Evolutionary conservation across 345 rosid genomes (phyloP).

Genomic region (Eucalyptus pauciflora): DNA sequence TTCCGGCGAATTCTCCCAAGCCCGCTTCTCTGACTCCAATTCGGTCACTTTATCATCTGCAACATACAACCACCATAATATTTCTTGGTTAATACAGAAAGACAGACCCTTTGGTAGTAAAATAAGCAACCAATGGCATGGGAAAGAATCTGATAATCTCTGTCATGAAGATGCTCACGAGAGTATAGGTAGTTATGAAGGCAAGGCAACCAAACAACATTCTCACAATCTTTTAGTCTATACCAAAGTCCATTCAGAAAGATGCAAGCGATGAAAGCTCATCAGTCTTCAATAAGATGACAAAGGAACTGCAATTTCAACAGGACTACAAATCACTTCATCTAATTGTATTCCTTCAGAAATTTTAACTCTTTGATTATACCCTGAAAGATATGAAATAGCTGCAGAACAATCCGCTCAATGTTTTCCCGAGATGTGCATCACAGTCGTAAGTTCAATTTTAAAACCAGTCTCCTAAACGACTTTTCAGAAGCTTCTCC

Average conservation of each 20-base stretch:
- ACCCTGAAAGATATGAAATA: neutral
- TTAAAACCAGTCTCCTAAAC: neutral
- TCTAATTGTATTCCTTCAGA: neutral
- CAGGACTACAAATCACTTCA: neutral
- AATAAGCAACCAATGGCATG: neutral
- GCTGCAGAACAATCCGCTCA: neutral
- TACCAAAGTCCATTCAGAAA: neutral
- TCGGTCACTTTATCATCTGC: slow-evolving; percentile 81
- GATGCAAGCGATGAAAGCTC: neutral
- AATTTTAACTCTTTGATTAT: neutral
- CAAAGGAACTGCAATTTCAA: neutral
- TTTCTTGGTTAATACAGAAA: neutral
- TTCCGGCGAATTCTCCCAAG: slow-evolving; percentile 66
- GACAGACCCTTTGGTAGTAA: neutral
- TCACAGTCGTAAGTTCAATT: neutral
- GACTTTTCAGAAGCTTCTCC: neutral
- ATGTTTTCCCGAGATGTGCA: neutral
- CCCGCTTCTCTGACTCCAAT: slow-evolving; percentile 73
- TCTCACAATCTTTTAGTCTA: neutral
- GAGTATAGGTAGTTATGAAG: neutral
- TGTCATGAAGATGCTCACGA: neutral
- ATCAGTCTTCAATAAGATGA: neutral
- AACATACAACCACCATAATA: neutral
- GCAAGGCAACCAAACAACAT: neutral
- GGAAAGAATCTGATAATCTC: neutral